Percentiles rank a stretch among this genome's conserved stretches.
These are phyloP conservation scores for Gyromitra esculenta DNA, from an alignment of 2,329 filamentous ascomycete genomes.

Conservation along the genomic window DNA sequence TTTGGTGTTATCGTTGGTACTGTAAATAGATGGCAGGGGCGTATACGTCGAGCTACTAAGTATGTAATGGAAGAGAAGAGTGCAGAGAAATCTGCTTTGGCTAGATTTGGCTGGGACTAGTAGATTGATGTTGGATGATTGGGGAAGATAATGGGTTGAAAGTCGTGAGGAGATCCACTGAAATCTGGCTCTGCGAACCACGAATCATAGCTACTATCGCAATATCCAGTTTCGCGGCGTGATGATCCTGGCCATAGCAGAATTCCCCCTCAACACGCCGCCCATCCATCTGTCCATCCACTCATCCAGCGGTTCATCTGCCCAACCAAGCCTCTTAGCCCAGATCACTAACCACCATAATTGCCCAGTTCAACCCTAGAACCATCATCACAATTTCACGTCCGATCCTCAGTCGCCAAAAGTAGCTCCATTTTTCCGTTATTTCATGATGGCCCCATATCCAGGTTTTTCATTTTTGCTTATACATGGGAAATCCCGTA, in stretches of 20 bases:
- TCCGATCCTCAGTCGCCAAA: background rate
- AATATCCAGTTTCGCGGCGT: background rate
- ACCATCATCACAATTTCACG: background rate
- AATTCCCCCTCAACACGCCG: background rate
- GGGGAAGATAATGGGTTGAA: background rate
- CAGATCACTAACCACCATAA: background rate
- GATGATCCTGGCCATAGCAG: background rate
- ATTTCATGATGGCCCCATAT: conserved; percentile 48
- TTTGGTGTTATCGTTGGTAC: conserved; percentile 29
- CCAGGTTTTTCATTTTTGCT: conserved; percentile 47
- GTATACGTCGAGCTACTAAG: conserved; percentile 11
- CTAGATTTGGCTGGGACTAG: background rate
- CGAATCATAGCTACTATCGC: background rate
- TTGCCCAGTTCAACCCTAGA: background rate
- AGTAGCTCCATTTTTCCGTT: background rate
- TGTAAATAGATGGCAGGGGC: conserved; percentile 13
- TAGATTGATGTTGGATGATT: background rate
- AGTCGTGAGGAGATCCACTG: background rate
- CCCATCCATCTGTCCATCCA: background rate
- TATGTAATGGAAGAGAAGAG: background rate
- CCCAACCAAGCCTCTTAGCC: background rate
- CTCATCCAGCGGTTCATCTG: background rate
- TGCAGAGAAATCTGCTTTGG: background rate
- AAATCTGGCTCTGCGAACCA: background rate
- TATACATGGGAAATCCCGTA: conserved; percentile 46